phyloP scores from a whole-genome alignment of 2,329 filamentous ascomycete genomes.

The Claviceps cyperi region DNA sequence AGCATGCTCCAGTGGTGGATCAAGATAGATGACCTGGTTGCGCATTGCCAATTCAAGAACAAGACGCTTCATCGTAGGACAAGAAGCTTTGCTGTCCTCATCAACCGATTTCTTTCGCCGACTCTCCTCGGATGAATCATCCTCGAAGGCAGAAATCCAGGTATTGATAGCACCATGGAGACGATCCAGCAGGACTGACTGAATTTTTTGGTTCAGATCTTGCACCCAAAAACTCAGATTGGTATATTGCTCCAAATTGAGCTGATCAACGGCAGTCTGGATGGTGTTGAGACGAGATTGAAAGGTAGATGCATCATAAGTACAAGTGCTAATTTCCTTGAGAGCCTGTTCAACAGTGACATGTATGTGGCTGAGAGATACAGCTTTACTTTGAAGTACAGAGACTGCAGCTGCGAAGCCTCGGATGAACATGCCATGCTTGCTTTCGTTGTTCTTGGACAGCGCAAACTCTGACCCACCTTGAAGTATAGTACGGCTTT shows the following conservation, averaged over 20 bases:
- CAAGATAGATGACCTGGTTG: slow-evolving; percentile 93
- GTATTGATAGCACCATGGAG: slow-evolving; percentile 70
- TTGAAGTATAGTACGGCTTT: slow-evolving; percentile 29
- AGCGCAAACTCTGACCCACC: slow-evolving; percentile 25
- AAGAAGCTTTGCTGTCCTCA: slow-evolving; percentile 32
- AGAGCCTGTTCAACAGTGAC: slow-evolving; percentile 69
- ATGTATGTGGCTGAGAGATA: slow-evolving; percentile 64
- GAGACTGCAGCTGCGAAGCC: slow-evolving; percentile 83
- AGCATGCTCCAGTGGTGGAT: slow-evolving; percentile 83
- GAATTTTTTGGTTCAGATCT: slow-evolving; percentile 73
- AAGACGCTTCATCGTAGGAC: slow-evolving; percentile 55
- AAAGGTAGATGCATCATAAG: slow-evolving; percentile 70
- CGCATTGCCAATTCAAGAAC: slow-evolving; percentile 93
- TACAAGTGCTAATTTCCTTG: slow-evolving; percentile 68
- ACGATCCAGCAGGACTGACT: slow-evolving; percentile 63
- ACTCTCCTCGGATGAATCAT: slow-evolving; percentile 38
- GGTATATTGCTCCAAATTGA: slow-evolving; percentile 91
- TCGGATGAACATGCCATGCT: slow-evolving; percentile 91
- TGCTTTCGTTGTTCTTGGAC: slow-evolving; percentile 58
- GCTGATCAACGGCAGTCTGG: slow-evolving; percentile 84
- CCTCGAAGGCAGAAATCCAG: slow-evolving; percentile 79
- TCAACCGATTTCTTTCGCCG: slow-evolving; percentile 35
- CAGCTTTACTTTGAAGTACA: slow-evolving; percentile 75
- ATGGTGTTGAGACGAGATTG: slow-evolving; percentile 69
- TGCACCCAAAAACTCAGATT: slow-evolving; percentile 86